These are phyloP conservation scores for Colletotrichum coccodes DNA, from an alignment of 2,329 filamentous ascomycete genomes.

Conservation along the genomic window DNA sequence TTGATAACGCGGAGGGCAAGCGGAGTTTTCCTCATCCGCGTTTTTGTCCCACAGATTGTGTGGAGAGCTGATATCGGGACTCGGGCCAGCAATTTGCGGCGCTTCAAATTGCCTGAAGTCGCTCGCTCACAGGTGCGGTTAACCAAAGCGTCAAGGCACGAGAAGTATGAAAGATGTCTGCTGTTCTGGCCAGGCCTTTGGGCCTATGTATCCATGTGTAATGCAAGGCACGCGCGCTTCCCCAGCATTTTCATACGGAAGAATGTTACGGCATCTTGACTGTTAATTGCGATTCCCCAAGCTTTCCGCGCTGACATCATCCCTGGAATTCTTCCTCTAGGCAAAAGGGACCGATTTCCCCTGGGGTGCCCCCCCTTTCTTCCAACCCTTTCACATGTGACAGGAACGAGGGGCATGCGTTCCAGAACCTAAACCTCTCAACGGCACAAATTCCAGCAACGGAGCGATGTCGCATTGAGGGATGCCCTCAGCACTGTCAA, in stretches of 20 bases:
- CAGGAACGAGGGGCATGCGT: conserved; percentile 15
- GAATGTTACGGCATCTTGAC: conserved; percentile 16
- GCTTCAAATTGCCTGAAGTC: conserved; percentile 26
- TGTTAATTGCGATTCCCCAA: conserved; percentile 11
- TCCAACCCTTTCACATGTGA: conserved; percentile 34
- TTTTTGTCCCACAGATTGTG: neutral
- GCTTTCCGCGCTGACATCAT: conserved; percentile 31
- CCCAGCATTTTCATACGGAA: conserved; percentile 16
- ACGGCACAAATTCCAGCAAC: conserved; percentile 2
- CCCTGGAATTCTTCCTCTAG: conserved; percentile 12
- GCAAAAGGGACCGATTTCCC: conserved; percentile 25
- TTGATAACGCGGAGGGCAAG: conserved; percentile 14
- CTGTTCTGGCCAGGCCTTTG: conserved; percentile 7
- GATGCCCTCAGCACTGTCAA: conserved; percentile 10
- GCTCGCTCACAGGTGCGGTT: conserved; percentile 24
- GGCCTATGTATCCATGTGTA: conserved; percentile 15
- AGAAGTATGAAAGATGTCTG: neutral
- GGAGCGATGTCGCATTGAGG: neutral
- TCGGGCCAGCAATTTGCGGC: conserved; percentile 26
- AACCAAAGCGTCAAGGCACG: conserved; percentile 8
- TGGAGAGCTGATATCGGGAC: conserved; percentile 22
- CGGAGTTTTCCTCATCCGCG: conserved; percentile 23
- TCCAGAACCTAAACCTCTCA: conserved; percentile 13
- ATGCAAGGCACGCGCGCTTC: conserved; percentile 32
- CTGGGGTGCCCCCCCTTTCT: conserved; percentile 17